These are phyloP conservation scores for Geotrichum fermentans DNA, from an alignment of 1,139 yeast species.

Conservation along the genomic window DNA sequence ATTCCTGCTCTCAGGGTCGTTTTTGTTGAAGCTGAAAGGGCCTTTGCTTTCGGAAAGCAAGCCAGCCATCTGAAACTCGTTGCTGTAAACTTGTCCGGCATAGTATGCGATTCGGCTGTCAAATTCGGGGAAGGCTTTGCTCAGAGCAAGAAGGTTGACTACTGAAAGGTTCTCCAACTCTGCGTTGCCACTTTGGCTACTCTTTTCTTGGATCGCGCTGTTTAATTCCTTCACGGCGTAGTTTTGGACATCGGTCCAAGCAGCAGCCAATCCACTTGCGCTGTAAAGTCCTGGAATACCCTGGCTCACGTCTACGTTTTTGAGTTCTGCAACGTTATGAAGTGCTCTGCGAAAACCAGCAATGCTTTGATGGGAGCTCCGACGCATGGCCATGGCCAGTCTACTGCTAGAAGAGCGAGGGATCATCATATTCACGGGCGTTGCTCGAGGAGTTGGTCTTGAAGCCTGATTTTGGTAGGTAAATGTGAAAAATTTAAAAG, in stretches of 20 bases:
- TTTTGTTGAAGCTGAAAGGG: constrained; percentile 41
- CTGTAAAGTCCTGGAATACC: constrained; percentile 76
- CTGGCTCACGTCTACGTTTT: constrained; percentile 31
- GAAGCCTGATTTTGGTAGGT: neutral
- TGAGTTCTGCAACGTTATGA: constrained; percentile 35
- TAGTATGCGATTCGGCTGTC: constrained; percentile 49
- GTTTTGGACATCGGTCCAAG: constrained; percentile 81
- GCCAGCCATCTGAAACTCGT: constrained; percentile 73
- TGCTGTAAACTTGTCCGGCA: constrained; percentile 88
- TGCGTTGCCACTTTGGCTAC: constrained; percentile 22
- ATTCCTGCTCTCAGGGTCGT: constrained; percentile 7
- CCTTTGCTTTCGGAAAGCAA: constrained; percentile 31
- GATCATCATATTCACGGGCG: neutral
- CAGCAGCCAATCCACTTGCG: constrained; percentile 60
- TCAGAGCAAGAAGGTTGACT: constrained; percentile 5
- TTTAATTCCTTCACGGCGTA: constrained; percentile 64
- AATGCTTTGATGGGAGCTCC: constrained; percentile 1
- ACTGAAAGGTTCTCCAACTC: constrained; percentile 6
- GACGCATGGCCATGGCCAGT: constrained; percentile 2
- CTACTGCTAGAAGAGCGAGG: constrained; percentile 3
- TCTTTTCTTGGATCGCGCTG: constrained; percentile 28
- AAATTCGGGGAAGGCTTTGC: constrained; percentile 9
- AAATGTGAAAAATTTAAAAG: constrained; percentile 6
- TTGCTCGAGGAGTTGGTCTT: neutral
- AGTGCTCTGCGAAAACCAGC: constrained; percentile 8